A percentile compares a stretch with the other conserved stretches of the same genome.
Evolutionary conservation across 2,329 filamentous ascomycete species (phyloP).

Genomic region (Calonectria multiphialidica): DNA sequence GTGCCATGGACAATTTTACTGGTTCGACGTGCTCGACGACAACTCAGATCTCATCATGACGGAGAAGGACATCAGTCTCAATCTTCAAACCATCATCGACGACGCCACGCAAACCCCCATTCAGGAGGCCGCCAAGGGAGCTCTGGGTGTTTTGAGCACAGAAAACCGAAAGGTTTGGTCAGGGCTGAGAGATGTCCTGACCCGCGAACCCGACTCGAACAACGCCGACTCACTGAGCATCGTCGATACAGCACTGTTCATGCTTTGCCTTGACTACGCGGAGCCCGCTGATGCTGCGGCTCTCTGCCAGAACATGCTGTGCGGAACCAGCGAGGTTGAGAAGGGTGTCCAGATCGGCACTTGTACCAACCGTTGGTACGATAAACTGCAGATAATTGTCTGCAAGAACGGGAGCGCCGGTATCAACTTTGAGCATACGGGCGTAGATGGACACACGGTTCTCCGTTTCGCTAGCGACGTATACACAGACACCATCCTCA

Average conservation of each 20-base stretch:
- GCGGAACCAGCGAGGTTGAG: slow-evolving; percentile 91
- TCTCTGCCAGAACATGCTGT: slow-evolving; percentile 98
- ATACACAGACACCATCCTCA: slow-evolving; percentile 97
- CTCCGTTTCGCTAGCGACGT: slow-evolving; percentile 95
- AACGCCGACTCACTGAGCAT: slow-evolving; percentile 97
- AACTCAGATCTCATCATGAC: slow-evolving; percentile 98
- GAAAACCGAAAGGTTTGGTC: slow-evolving; percentile 99
- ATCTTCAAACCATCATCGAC: slow-evolving; percentile 91
- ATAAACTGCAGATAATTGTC: slow-evolving; percentile 98
- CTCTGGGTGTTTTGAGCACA: slow-evolving; percentile 91
- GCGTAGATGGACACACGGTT: slow-evolving; percentile 97
- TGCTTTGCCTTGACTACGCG: slow-evolving; percentile 92
- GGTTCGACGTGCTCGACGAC: slow-evolving; percentile 97
- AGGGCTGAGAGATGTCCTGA: slow-evolving; percentile 87
- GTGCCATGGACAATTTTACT: slow-evolving; percentile 96
- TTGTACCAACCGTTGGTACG: slow-evolving; percentile 98
- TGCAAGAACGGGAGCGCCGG: slow-evolving; percentile 98
- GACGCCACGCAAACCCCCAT: slow-evolving; percentile 92
- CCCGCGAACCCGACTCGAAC: slow-evolving; percentile 87
- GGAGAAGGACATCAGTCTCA: slow-evolving; percentile 91
- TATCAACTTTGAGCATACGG: slow-evolving; percentile 99
- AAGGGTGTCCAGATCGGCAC: slow-evolving; percentile 96
- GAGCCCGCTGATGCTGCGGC: slow-evolving; percentile 85
- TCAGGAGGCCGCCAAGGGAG: slow-evolving; percentile 94
- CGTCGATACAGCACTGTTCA: slow-evolving; percentile 92